These are phyloP conservation scores for Elaeagnus macrophylla DNA, from an alignment of 306 rosid species.

Conservation along the genomic window DNA sequence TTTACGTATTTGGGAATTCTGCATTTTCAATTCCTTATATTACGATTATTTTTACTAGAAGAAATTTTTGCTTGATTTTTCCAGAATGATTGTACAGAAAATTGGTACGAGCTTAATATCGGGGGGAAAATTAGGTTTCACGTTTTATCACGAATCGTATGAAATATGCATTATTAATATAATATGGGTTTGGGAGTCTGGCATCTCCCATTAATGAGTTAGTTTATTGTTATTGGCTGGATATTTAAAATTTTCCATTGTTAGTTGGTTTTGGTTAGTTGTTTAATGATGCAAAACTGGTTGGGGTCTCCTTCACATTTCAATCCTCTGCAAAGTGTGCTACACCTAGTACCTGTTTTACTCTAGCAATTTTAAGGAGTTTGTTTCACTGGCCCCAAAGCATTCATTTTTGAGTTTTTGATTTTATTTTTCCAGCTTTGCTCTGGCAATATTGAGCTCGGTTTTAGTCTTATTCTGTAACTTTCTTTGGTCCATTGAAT, in stretches of 20 bases:
- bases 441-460: background rate
- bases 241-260: slow-evolving; percentile 25
- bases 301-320: slow-evolving; percentile 10
- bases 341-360: background rate
- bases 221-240: slow-evolving; percentile 4
- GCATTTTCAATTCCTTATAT: no score
- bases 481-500: background rate
- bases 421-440: background rate
- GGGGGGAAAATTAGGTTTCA: background rate
- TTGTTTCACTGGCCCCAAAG: background rate
- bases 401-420: background rate
- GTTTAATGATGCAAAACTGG: slow-evolving; percentile 9
- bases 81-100: background rate
- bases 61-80: background rate
- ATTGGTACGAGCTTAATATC: background rate
- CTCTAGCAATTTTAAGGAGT: slow-evolving; percentile 14
- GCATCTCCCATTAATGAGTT: slow-evolving; percentile 16
- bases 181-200: slow-evolving; percentile 14
- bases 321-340: slow-evolving; percentile 8
- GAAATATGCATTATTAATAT: slow-evolving; percentile 10
- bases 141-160: background rate
- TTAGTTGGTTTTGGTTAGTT: slow-evolving; percentile 19
- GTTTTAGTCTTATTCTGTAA: background rate
- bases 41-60: no score
- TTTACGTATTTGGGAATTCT: background rate